phyloP scores from a whole-genome alignment of 2,329 filamentous ascomycete species.

The Paecilomyces niveus region DNA sequence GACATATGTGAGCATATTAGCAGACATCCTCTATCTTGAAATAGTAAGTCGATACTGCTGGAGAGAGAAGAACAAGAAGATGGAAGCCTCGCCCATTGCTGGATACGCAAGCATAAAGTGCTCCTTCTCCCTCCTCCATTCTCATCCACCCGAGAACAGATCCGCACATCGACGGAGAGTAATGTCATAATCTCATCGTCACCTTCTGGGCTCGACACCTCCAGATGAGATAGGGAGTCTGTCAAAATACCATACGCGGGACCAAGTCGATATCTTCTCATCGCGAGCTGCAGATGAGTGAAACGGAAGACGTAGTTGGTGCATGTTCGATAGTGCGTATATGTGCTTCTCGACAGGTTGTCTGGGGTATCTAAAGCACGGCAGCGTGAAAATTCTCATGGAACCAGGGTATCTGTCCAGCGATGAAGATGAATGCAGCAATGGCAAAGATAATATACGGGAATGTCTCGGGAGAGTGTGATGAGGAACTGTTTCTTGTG shows the following conservation, averaged over 20 bases:
- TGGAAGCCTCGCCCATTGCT: slow-evolving; percentile 1
- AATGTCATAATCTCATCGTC: background rate
- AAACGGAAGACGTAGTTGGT: background rate
- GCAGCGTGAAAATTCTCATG: background rate
- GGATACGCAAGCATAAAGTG: slow-evolving; percentile 1
- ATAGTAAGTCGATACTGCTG: background rate
- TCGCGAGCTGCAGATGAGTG: slow-evolving; percentile 3
- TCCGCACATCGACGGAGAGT: slow-evolving; percentile 1
- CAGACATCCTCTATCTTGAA: background rate
- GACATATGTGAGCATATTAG: background rate
- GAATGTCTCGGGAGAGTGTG: slow-evolving; percentile 1
- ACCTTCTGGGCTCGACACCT: background rate
- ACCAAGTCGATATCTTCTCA: background rate
- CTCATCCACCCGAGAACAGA: background rate
- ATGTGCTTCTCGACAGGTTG: background rate
- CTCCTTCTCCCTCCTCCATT: background rate
- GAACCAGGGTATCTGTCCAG: background rate
- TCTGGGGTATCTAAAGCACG: background rate
- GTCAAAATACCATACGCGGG: slow-evolving; percentile 1
- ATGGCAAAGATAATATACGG: slow-evolving; percentile 1
- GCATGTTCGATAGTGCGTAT: background rate
- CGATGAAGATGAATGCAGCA: slow-evolving; percentile 1
- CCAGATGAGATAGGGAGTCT: background rate
- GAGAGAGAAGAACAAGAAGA: slow-evolving; percentile 12
- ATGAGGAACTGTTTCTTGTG: background rate